Evolutionary conservation across 2,329 filamentous ascomycete genomes (phyloP).

Genomic region (Polytolypa hystricis): DNA sequence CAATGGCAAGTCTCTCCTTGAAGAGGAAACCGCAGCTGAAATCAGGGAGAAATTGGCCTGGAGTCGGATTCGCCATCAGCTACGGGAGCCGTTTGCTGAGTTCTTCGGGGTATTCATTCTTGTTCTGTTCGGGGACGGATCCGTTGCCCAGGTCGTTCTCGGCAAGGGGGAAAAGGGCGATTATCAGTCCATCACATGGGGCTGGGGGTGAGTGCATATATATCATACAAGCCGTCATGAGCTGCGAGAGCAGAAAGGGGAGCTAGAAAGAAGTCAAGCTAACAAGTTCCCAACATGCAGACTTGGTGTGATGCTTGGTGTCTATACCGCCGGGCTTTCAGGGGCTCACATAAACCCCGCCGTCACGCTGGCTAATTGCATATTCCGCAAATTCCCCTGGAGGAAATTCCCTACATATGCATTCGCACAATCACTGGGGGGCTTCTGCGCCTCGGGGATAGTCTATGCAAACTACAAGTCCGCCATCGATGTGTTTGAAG

Average conservation of each 20-base stretch:
- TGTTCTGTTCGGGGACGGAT: constrained; percentile 59
- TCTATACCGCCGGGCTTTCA: constrained; percentile 49
- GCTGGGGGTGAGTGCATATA: constrained; percentile 32
- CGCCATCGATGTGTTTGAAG: constrained; percentile 55
- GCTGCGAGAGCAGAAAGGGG: neutral
- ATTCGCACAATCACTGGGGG: constrained; percentile 55
- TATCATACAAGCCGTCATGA: constrained; percentile 4
- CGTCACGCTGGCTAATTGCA: constrained; percentile 58
- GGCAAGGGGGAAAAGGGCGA: constrained; percentile 36
- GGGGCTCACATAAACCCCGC: constrained; percentile 60
- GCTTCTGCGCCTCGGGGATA: constrained; percentile 50
- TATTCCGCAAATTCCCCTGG: constrained; percentile 59
- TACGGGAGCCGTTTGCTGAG: constrained; percentile 53
- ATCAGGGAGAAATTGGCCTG: constrained; percentile 32
- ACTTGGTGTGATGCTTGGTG: constrained; percentile 57
- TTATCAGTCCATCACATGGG: constrained; percentile 44
- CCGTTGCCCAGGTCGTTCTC: constrained; percentile 57
- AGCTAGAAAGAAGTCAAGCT: neutral
- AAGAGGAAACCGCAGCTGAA: neutral
- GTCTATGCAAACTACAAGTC: constrained; percentile 54
- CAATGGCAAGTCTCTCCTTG: neutral
- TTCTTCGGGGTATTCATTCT: constrained; percentile 59
- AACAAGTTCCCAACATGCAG: constrained; percentile 23
- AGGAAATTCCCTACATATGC: constrained; percentile 58
- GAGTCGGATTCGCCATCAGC: constrained; percentile 41